Evolutionary conservation across 1,139 yeast species (phyloP), one percentile per base, ranked within the genome.

Genomic region (Debaryomyces fabryi): DNA sequence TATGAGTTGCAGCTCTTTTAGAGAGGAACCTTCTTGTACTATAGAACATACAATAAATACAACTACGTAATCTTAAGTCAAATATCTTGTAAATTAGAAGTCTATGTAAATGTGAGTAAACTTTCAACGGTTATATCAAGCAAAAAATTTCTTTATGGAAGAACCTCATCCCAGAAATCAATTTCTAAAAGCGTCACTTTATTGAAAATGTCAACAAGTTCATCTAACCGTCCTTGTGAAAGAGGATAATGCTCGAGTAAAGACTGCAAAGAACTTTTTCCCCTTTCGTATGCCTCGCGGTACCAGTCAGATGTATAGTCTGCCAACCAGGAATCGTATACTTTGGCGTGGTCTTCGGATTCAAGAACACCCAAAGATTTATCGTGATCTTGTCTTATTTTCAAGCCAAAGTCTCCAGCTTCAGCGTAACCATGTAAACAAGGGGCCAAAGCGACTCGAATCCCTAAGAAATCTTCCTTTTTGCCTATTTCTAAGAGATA

Each of bases 381-480:
- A 21, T 53, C 53, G 21, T 47, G 53, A 0, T 39, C 16, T 10
- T 49, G 50, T 32, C 65, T 50, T 1, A 59, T 44, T 24, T 27
- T 23, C 25, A 23, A 12, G 6, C 46, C 47, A 16, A 39, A 49
- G 0, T 46, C 42, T 0, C 72, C 79, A 0, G 88, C 85, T 49
- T 81, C 78, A 34, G 79, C 79, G 62, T 86, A 87, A 1, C 96
- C 96, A 61, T 85, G 79, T 39, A 87, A 68, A 64, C 96, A 88
- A 0, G 96, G 96, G 2, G 91, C 79, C 45, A 88, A 66, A 0
- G 95, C 88, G 6, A 84, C 78, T 51, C 82, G 81, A 44, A 86
- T 76, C 21, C 85, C 88, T 34, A 85, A 64, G 78, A 84, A 86
- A 59, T 85, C 86, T 35, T 74, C 75, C 37, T 64, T 68, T 30